Base-by-base conservation (phyloP, 345 rosid species). In the Luvunga scandens region DNA sequence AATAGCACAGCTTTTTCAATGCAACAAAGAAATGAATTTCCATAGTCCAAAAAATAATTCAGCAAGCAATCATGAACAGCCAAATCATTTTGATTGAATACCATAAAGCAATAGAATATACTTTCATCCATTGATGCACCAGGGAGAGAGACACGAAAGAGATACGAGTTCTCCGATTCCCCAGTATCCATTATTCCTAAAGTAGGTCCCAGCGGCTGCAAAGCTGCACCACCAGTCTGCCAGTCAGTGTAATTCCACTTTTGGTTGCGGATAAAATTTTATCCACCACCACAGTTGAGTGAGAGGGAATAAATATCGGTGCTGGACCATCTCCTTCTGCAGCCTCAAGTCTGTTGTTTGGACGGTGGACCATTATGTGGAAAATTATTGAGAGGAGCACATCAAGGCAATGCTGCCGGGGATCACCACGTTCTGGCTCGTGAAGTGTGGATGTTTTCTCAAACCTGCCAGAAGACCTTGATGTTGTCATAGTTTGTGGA, bases 151-250 rank as follows among this genome's bases (percentile, higher is more conserved):
- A 76, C 72, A 13, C 66, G 65, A 34, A 76, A 76, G 10, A 75
- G 6, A 36, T 45, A 76, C 6, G 90, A 75, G 64, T 91, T 92
- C 33, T 84, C 90, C 0, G 83, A 77, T 80, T 92, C 98, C 34
- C 88, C 89, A 42, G 93, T 84, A 75, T 95, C 89, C 36, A 89
- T 56, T 60, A 73, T 48, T 64, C 98, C 98, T 13, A 93, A 71
- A 21, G 1, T 67, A 21, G 1, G 90, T 90, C 67, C 98, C 97
- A 31, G 76, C 75, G 76, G 45, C 92, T 92, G 77, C 76, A 83
- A 57, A 38, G 97, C 91, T 5, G 94, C 93, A 84, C 85, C 84
- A 70, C 95, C 98, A 8, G 93, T 82, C 87, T 85, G 72, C 95
- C 98, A 8, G 93, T 82, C 74, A 92, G 78, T 6, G 80, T 91